These are phyloP conservation scores for Fusarium nisikadoi DNA, from an alignment of 2,329 filamentous ascomycete species.

Conservation along the genomic window DNA sequence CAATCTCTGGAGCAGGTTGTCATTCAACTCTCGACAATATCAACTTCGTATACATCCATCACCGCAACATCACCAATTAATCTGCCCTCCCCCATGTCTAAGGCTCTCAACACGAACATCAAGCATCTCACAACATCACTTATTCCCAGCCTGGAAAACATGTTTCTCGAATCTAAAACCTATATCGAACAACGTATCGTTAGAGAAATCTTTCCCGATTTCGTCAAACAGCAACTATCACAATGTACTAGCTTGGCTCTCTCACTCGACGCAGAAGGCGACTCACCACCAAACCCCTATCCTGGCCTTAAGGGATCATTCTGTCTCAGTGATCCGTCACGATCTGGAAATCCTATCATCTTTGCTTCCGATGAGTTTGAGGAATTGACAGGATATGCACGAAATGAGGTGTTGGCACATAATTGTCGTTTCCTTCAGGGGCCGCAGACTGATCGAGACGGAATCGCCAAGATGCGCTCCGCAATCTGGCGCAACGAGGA, in stretches of 20 bases:
- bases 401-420: slow-evolving; percentile 58
- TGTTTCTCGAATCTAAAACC: slow-evolving; percentile 56
- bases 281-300: slow-evolving; percentile 50
- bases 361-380: slow-evolving; percentile 63
- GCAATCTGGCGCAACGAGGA: slow-evolving; percentile 56
- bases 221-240: slow-evolving; percentile 63
- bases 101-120: slow-evolving; percentile 57
- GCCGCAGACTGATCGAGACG: slow-evolving; percentile 55
- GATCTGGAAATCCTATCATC: slow-evolving; percentile 61
- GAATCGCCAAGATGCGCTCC: slow-evolving; percentile 54
- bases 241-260: slow-evolving; percentile 58
- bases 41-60: slow-evolving; percentile 57
- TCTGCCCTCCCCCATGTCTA: slow-evolving; percentile 54
- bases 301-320: slow-evolving; percentile 69
- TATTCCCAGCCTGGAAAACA: slow-evolving; percentile 58
- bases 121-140: slow-evolving; percentile 57
- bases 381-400: slow-evolving; percentile 60
- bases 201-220: slow-evolving; percentile 61
- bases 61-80: slow-evolving; percentile 55
- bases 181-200: slow-evolving; percentile 58
- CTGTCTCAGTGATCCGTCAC: slow-evolving; percentile 63
- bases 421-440: slow-evolving; percentile 64
- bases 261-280: slow-evolving; percentile 48
- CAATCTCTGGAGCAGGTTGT: slow-evolving; percentile 57
- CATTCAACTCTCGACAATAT: slow-evolving; percentile 52